Evolutionary conservation across 805 yeast species (phyloP), one percentile per base, ranked within the genome.

Genomic region (Candida saitoana): DNA sequence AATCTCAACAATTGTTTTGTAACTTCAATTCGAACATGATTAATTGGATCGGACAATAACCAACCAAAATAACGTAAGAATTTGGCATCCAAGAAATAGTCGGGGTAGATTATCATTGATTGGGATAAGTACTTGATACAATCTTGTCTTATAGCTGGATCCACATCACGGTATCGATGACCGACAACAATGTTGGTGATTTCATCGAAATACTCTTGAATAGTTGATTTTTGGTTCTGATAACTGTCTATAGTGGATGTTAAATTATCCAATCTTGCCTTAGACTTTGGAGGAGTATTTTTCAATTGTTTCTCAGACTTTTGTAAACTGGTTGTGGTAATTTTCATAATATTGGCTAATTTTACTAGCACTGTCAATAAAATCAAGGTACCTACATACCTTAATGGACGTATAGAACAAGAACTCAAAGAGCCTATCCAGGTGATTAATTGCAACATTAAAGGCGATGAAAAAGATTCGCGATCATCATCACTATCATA

Each of bases 21-120:
- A 2, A 80, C 89, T 50, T 85, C 88, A 6, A 70, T 56, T 49
- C 95, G 73, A 1, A 87, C 95, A 3, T 56, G 47, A 8, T 74
- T 60, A 12, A 76, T 73, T 2, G 78, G 67, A 55, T 89, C 96
- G n/a, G 90, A 80, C 33, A 90, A 64, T 25, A 87, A 67, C 95
- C 95, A 85, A 3, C 96, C 96, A 54, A 85, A 73, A 59, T 85
- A 87, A 47, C 89, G 75, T 48, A 88, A 69, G 53, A 80, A 87
- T 1, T 81, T 67, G 9, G 83, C 80, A 46, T 79, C 84, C 48
- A 84, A 74, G 52, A 85, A 88, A 41, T 71, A 64, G 43, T 84
- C 89, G 0, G 96, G 95, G 46, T 75, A 76, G 5, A 64, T 55
- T n/a, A 74, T 70, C 63, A 87, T 84, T 87, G 95, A 85, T 14